These are phyloP conservation scores for Coemansia sp. DNA, from an alignment of 192 early-diverging fungal genomes.

Conservation along the genomic window DNA sequence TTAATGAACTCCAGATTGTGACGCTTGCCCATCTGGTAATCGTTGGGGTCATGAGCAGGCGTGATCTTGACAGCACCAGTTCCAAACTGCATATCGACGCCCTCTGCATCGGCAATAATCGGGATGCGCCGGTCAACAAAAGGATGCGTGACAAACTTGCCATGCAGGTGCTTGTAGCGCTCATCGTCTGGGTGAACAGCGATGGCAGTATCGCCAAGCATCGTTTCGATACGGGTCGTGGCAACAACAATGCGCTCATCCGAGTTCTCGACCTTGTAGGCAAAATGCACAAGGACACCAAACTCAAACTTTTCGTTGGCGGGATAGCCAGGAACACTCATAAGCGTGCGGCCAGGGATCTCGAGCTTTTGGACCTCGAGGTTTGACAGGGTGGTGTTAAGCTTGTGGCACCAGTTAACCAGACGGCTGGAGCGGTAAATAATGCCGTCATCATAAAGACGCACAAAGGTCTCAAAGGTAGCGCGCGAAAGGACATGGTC, in stretches of 20 bases:
- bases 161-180: constrained; percentile 93
- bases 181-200: constrained; percentile 91
- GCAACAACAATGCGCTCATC: constrained; percentile 92
- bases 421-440: constrained; percentile 96
- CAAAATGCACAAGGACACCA: constrained; percentile 95
- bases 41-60: constrained; percentile 96
- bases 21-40: constrained; percentile 94
- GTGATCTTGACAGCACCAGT: constrained; percentile 99
- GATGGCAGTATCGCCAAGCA: constrained; percentile 98
- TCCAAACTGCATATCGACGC: constrained; percentile 90
- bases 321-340: constrained; percentile 91
- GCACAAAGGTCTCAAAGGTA: constrained; percentile 91
- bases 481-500: constrained; percentile 80
- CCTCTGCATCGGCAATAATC: constrained; percentile 82
- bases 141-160: constrained; percentile 92
- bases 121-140: constrained; percentile 89
- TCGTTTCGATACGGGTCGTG: constrained; percentile 99
- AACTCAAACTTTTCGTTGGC: constrained; percentile 95
- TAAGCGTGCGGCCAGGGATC: constrained; percentile 77
- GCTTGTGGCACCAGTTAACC: constrained; percentile 96
- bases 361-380: constrained; percentile 95
- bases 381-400: constrained; percentile 96
- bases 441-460: constrained; percentile 90
- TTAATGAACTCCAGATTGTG: constrained; percentile 95
- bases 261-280: constrained; percentile 83